Percentiles rank a stretch among this genome's conserved stretches.
These are phyloP conservation scores for Debaryomyces tyrocola DNA, from an alignment of 805 yeast species.

Conservation along the genomic window DNA sequence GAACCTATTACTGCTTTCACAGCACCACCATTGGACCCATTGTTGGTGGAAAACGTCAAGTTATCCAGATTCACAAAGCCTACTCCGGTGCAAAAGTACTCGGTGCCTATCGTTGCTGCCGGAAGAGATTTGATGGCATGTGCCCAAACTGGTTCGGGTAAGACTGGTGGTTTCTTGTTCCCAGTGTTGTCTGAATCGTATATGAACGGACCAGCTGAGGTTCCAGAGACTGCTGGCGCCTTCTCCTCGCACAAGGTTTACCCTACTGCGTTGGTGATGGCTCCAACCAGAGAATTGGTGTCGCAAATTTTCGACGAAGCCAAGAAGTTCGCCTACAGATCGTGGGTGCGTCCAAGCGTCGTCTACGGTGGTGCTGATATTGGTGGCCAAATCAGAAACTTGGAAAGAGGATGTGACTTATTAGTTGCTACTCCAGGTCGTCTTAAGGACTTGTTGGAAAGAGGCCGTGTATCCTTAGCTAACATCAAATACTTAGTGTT, in stretches of 20 bases:
- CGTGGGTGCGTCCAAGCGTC: conserved; percentile 96
- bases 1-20: conserved; percentile 88
- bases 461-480: conserved; percentile 87
- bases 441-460: conserved; percentile 90
- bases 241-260: conserved; percentile 74
- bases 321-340: conserved; percentile 92
- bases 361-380: conserved; percentile 99
- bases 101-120: conserved; percentile 85
- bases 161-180: conserved; percentile 99
- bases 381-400: conserved; percentile 79
- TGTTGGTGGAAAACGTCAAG: conserved; percentile 82
- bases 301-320: conserved; percentile 96
- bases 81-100: conserved; percentile 94
- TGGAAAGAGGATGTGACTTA: conserved; percentile 92
- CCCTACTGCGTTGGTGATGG: conserved; percentile 94
- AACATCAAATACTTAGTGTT: conserved; percentile 91
- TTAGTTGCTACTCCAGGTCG: conserved; percentile 99
- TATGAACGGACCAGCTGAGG: conserved; percentile 78
- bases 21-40: conserved; percentile 85
- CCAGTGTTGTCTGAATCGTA: conserved; percentile 94
- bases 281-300: conserved; percentile 99
- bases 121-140: conserved; percentile 96
- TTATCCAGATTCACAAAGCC: conserved; percentile 92
- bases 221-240: conserved; percentile 46
- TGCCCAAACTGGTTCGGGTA: conserved; percentile 99